Base-by-base conservation (phyloP, 495 filamentous ascomycete species). In the Lasiosphaeriaceae sp. region DNA sequence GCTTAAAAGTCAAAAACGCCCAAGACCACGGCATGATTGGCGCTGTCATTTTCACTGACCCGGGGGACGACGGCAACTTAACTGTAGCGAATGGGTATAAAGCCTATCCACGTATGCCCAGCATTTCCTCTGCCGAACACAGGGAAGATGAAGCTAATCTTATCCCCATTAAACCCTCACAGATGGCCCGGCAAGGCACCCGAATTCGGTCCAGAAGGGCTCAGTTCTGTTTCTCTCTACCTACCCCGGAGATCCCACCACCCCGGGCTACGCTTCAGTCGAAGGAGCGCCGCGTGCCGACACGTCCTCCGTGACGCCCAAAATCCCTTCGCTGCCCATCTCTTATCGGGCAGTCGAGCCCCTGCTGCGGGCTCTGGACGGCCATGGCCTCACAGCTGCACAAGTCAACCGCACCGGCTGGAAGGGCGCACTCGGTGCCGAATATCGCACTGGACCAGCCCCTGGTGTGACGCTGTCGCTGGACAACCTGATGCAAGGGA, bases 21-120 rank as follows among this genome's bases (percentile, higher is more conserved):
- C 84, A 91, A 61, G 89, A 94, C 52, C 76, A 90, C 22, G 92
- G 91, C 23, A 91, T 92, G 85, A 75, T 92, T 20, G 90, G 90
- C 6, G 82, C 83, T 6, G 66, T 96, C 35, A 84, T 95, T 17
- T 96, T 92, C 67, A 84, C 78, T 21, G 92, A 96, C 67, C 90
- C 91, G 2, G 84, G 84, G 29, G 85, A 90, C 51, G 92, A 96
- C 67, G 88, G 87, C 8, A 74, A 86, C 11, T 77, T 89, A 24
- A 90, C 86, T 1, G 87, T 89, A 52, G 80, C 85, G 43, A 87
- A 92, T 7, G 29, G 6, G 39, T 47, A 12, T 9, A 31, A 3
- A 31, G 26, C 26, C 4, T 31, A 31, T 31, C 26, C 26, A 31
- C 26, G 26, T 31, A 31, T 3, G 26, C 26, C 26, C n/a, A n/a